Base-by-base conservation (phyloP, 169 alveolate genomes). In the Cryptosporidium felis region DNA sequence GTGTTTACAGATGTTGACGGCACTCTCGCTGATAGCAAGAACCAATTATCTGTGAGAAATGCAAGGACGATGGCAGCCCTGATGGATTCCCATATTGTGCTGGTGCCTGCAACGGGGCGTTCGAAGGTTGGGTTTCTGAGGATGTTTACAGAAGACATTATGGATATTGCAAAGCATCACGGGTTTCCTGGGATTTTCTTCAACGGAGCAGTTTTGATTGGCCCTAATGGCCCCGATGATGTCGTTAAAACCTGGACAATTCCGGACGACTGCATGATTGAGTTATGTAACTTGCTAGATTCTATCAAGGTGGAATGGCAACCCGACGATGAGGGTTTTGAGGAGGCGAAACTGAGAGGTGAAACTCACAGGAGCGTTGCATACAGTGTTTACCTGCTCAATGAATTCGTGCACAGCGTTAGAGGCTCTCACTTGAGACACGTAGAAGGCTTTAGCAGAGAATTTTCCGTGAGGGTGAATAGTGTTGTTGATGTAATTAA, bases 1-100 rank as follows among this genome's bases (percentile, higher is more conserved):
- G 67, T 74, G 61, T 74, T 74, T 34, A 74, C 85, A 0, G 85
- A 74, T 34, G 85, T 74, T 38, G 85, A 74, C 36, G 85, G 85
- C 26, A 74, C 85, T 5, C 45, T 74, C 21, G 85, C 85, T 5
- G 26, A 74, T 74, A 51, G 58, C 21, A 42, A 42, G 12, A 74
- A 74, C 42, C 65, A 53, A 36, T 38, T 74, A 3, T 74, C 85
- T 14, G 12, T 74, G 28, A 53, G 16, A n/a, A 74, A 74, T 53
- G 85, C 65, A 34, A 74, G 23, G n/a, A 56, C 85, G 10, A 53
- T 74, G 3, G 40, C 67, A n/a, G 66, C 74, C n/a, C 23, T 56
- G 26, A 74, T 53, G 67, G 67, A 74, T 5, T 49, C 85, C 28
- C 74, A 56, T 53, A 74, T 74, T 38, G 21, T 74, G 10, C 3